These are phyloP conservation scores for Fragaria ananassa DNA, from an alignment of 306 rosid species.

Conservation along the genomic window DNA sequence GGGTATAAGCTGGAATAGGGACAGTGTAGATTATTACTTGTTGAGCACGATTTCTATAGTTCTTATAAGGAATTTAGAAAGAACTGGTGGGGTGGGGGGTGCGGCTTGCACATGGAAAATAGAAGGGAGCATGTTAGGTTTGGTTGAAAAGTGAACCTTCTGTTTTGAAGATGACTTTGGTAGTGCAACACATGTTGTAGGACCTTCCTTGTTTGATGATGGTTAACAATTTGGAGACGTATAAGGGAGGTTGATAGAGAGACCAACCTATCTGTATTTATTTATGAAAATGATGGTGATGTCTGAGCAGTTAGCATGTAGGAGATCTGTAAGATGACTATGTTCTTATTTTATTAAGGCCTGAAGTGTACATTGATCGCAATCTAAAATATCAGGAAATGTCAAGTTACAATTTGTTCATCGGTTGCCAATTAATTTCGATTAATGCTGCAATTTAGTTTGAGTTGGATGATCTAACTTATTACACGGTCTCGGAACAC, in stretches of 20 bases:
- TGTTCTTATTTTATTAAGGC: not conserved
- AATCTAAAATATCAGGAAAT: not conserved
- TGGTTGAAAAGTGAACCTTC: constrained; percentile 12
- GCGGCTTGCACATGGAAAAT: constrained; percentile 25
- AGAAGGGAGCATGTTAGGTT: constrained; percentile 36
- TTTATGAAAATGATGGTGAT: not conserved
- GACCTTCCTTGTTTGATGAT: constrained; percentile 20
- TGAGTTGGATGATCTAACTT: not conserved
- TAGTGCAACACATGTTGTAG: constrained; percentile 40
- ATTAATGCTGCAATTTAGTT: not conserved
- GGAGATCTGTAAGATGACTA: not conserved
- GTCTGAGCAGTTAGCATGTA: not conserved
- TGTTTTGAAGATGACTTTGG: constrained; percentile 22
- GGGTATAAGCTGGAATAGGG: constrained; percentile 18
- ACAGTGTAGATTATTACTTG: not conserved
- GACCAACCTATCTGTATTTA: not conserved
- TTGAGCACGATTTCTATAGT: not conserved
- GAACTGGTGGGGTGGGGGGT: not conserved
- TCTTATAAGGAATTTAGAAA: not conserved
- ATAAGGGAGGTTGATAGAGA: not conserved
- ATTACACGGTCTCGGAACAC: not conserved
- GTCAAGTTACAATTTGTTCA: not conserved
- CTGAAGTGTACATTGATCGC: not conserved
- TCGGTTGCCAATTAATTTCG: not conserved
- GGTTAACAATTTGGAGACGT: constrained; percentile 20